phyloP scores from a whole-genome alignment of 441 rosid species.

The Populus trichocarpa region DNA sequence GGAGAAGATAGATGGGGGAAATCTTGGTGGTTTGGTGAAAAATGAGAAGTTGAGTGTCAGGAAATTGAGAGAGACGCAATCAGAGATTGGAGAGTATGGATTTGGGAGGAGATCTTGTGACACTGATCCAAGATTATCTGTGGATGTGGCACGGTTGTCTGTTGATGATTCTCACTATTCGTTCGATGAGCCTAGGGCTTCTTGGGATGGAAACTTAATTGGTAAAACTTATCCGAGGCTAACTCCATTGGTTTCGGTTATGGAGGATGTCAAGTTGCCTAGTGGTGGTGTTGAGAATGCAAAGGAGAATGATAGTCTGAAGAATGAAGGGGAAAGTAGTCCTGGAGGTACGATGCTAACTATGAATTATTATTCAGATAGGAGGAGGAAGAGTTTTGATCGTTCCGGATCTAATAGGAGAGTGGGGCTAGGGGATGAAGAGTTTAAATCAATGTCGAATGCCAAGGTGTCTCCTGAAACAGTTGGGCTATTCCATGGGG shows the following conservation, averaged over 20 bases:
- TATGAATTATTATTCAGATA: slow-evolving; percentile 78
- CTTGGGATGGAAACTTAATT: slow-evolving; percentile 88
- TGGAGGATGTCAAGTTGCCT: slow-evolving; percentile 69
- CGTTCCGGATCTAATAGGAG: slow-evolving; percentile 61
- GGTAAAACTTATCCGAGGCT: slow-evolving; percentile 56
- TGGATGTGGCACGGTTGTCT: slow-evolving; percentile 73
- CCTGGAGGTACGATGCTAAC: slow-evolving; percentile 95
- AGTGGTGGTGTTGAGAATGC: slow-evolving; percentile 57
- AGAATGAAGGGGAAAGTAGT: slow-evolving; percentile 39
- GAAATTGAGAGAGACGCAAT: slow-evolving; percentile 85
- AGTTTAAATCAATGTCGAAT: slow-evolving; percentile 55
- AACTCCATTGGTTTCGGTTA: slow-evolving; percentile 71
- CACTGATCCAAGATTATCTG: slow-evolving; percentile 88
- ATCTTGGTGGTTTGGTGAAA: slow-evolving; percentile 39
- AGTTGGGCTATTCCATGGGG: slow-evolving; percentile 69
- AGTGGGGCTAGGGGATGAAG: slow-evolving; percentile 75
- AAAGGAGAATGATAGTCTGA: slow-evolving; percentile 19
- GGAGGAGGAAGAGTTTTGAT: slow-evolving; percentile 78
- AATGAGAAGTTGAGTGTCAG: slow-evolving; percentile 67
- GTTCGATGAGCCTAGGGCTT: slow-evolving; percentile 91
- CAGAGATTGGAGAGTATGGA: slow-evolving; percentile 95
- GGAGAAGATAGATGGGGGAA: slow-evolving; percentile 31
- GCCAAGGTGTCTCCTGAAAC: slow-evolving; percentile 78
- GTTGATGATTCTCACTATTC: slow-evolving; percentile 74
- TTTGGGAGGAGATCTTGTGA: slow-evolving; percentile 94